Percentiles rank a stretch among this genome's conserved stretches.
These are phyloP conservation scores for Aristolochia contorta DNA, from an alignment of 164 flowering plant genomes.

Conservation along the genomic window DNA sequence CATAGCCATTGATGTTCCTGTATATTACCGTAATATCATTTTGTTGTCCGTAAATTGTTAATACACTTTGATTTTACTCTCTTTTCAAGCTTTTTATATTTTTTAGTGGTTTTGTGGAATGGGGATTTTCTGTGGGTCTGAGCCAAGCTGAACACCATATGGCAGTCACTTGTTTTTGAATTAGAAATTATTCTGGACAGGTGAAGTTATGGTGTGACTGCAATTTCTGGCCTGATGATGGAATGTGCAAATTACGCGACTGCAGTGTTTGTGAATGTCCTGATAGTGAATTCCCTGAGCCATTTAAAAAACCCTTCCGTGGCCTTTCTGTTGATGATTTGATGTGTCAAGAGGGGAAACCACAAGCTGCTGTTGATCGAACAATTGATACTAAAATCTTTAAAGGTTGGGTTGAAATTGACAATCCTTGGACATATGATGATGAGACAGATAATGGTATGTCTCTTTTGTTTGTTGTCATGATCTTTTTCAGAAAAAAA, in stretches of 20 bases:
- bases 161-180: constrained; percentile 2
- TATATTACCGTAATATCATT: too few species aligned
- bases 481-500: too few species aligned
- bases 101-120: too few species aligned
- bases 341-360: constrained; percentile 89
- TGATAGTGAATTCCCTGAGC: constrained; percentile 85
- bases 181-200: constrained; percentile 21
- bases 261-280: constrained; percentile 99
- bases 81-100: too few species aligned
- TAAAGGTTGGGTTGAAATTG: constrained; percentile 78
- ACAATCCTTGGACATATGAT: constrained; percentile 97
- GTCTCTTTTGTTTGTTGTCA: neutral
- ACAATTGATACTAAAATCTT: constrained; percentile 80
- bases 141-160: neutral
- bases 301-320: constrained; percentile 48
- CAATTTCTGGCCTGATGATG: constrained; percentile 99
- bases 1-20: too few species aligned
- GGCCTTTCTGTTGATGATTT: constrained; percentile 56
- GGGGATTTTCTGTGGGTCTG: too few species aligned
- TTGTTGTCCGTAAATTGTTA: too few species aligned
- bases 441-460: constrained; percentile 94
- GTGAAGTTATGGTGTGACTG: constrained; percentile 97
- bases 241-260: constrained; percentile 95
- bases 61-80: too few species aligned
- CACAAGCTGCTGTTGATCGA: constrained; percentile 83